phyloP scores from a whole-genome alignment of 306 rosid species.

The Elaeagnus macrophylla region DNA sequence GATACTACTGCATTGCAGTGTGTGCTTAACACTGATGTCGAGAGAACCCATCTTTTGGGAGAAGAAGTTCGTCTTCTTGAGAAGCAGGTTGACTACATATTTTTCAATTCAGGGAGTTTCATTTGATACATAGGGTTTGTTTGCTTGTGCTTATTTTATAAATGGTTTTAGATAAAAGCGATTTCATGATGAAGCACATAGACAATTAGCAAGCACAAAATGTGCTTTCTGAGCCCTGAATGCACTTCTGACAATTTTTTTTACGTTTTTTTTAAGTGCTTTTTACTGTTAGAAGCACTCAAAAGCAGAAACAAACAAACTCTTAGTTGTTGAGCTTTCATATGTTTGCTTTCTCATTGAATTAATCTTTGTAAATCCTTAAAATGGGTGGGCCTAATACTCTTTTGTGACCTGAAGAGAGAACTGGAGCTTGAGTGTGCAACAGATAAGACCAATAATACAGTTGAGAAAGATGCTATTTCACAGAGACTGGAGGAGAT shows the following conservation, averaged over 20 bases:
- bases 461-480: constrained; percentile 40
- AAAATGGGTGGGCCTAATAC: constrained; percentile 6
- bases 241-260: no score
- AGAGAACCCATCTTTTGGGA: constrained; percentile 67
- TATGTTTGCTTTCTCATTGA: neutral
- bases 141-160: no score
- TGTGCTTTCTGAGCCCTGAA: no score
- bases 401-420: constrained; percentile 41
- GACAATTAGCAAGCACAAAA: no score
- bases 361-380: constrained; percentile 5
- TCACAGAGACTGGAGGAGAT: constrained; percentile 74
- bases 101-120: constrained; percentile 4
- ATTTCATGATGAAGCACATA: no score
- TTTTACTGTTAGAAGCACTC: no score
- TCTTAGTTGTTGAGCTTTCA: neutral
- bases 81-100: constrained; percentile 46
- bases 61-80: constrained; percentile 71
- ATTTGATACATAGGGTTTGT: neutral
- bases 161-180: no score
- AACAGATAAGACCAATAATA: constrained; percentile 33
- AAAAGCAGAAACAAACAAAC: no score
- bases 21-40: constrained; percentile 83
- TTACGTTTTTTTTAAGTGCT: no score
- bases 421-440: constrained; percentile 52
- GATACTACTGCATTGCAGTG: constrained; percentile 83